Percentiles rank a stretch among this genome's conserved stretches.
These are phyloP conservation scores for Protomyces macrosporus DNA, from an alignment of 1,139 yeast genomes.

Conservation along the genomic window DNA sequence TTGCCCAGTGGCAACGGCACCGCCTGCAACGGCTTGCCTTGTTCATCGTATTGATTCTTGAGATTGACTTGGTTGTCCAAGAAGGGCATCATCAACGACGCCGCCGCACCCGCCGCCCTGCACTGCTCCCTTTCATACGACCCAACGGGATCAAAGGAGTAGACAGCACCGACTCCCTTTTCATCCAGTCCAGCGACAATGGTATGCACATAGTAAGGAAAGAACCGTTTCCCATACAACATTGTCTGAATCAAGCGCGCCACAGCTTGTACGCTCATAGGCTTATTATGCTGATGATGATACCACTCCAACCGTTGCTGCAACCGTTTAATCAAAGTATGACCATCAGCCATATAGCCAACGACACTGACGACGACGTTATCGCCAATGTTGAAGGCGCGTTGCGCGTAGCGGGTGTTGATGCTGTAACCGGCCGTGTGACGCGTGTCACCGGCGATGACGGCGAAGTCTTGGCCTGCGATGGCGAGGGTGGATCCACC, in stretches of 20 bases:
- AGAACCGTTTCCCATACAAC: conserved; percentile 85
- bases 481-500: conserved; percentile 98
- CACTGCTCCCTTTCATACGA: conserved; percentile 96
- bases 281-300: conserved; percentile 72
- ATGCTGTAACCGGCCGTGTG: conserved; percentile 91
- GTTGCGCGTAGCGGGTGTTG: conserved; percentile 87
- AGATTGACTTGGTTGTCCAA: conserved; percentile 81
- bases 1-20: conserved; percentile 71
- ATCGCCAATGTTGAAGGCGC: conserved; percentile 85
- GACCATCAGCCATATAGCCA: conserved; percentile 95
- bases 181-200: conserved; percentile 92
- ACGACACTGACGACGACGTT: conserved; percentile 82
- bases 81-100: conserved; percentile 92
- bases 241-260: conserved; percentile 90
- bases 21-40: conserved; percentile 55
- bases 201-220: conserved; percentile 95
- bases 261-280: conserved; percentile 62
- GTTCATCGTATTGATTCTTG: conserved; percentile 77
- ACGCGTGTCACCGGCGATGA: conserved; percentile 96
- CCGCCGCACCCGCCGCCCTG: conserved; percentile 97
- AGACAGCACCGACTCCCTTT: conserved; percentile 74
- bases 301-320: conserved; percentile 74
- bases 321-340: conserved; percentile 72
- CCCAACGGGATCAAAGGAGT: conserved; percentile 96
- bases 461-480: conserved; percentile 96